These are phyloP conservation scores for Cryomyces minteri DNA, from an alignment of 495 filamentous ascomycete species.

Conservation along the genomic window DNA sequence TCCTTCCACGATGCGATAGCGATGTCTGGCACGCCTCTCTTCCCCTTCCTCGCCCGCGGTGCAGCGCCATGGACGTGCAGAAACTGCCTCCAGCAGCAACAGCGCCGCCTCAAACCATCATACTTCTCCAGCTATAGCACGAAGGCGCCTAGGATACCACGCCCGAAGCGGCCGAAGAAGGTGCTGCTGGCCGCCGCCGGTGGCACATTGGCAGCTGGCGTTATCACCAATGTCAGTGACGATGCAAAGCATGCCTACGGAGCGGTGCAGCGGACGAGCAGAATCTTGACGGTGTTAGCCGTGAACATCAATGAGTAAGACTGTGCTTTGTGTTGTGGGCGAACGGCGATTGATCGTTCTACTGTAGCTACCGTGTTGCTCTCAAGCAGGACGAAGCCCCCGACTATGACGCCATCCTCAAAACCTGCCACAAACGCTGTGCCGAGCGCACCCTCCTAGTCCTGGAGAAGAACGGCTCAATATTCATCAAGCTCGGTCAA, in stretches of 20 bases:
- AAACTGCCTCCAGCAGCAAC: slow-evolving; percentile 8
- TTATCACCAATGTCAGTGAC: no score
- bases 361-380: no score
- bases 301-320: no score
- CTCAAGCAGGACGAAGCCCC: slow-evolving; percentile 34
- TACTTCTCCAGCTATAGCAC: background rate
- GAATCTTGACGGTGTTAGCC: slow-evolving; percentile 57
- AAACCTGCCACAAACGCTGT: no score
- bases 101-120: background rate
- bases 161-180: slow-evolving; percentile 2
- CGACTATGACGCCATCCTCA: slow-evolving; percentile 33
- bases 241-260: no score
- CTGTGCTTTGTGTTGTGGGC: background rate
- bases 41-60: slow-evolving; percentile 5
- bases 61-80: slow-evolving; percentile 9
- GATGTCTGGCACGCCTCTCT: slow-evolving; percentile 6
- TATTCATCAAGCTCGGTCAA: no score
- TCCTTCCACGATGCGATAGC: slow-evolving; percentile 8
- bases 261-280: no score
- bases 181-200: slow-evolving; percentile 28
- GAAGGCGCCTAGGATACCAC: background rate
- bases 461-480: no score
- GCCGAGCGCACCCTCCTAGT: no score
- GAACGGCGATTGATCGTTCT: slow-evolving; percentile 1
- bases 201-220: no score